Conservation (phyloP, 805 yeast genomes). For the Priceomyces haplophilus region DNA sequence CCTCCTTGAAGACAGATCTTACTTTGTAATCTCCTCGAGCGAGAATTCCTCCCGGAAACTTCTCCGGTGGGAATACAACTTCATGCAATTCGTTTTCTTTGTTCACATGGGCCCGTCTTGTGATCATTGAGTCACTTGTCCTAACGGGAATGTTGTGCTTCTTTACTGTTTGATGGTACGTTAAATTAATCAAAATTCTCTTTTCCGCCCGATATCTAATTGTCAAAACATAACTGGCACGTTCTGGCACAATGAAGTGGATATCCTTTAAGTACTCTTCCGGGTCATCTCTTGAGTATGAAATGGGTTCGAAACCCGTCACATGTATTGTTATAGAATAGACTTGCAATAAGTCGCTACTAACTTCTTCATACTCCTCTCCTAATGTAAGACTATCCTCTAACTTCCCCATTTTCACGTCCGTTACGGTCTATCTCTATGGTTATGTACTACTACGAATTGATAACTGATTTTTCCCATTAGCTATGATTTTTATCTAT, state of each 20-base stretch:
- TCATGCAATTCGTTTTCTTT: slow-evolving; percentile 17
- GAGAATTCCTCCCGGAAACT: slow-evolving; percentile 28
- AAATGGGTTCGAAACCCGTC: slow-evolving; percentile 23
- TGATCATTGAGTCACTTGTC: slow-evolving; percentile 17
- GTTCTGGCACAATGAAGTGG: slow-evolving; percentile 26
- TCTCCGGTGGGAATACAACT: slow-evolving; percentile 23
- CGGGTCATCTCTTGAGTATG: slow-evolving; percentile 19
- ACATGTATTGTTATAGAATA: slow-evolving; percentile 24
- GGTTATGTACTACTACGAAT: no score
- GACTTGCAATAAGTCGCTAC: slow-evolving; percentile 23
- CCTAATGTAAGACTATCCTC: neutral
- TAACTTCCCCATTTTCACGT: neutral
- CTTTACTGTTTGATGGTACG: slow-evolving; percentile 27
- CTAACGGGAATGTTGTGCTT: slow-evolving; percentile 25
- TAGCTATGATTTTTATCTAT: no score
- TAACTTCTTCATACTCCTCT: slow-evolving; percentile 10
- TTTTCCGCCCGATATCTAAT: slow-evolving; percentile 21
- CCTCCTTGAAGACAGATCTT: slow-evolving; percentile 17
- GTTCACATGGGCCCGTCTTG: slow-evolving; percentile 18
- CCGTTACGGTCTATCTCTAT: neutral
- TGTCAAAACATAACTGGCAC: slow-evolving; percentile 20
- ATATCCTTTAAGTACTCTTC: slow-evolving; percentile 24
- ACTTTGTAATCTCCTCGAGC: slow-evolving; percentile 28
- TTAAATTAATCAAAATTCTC: slow-evolving; percentile 18
- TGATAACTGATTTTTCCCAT: no score